Conservation (phyloP, 305 asterid genomes). For the Ajuga reptans region DNA sequence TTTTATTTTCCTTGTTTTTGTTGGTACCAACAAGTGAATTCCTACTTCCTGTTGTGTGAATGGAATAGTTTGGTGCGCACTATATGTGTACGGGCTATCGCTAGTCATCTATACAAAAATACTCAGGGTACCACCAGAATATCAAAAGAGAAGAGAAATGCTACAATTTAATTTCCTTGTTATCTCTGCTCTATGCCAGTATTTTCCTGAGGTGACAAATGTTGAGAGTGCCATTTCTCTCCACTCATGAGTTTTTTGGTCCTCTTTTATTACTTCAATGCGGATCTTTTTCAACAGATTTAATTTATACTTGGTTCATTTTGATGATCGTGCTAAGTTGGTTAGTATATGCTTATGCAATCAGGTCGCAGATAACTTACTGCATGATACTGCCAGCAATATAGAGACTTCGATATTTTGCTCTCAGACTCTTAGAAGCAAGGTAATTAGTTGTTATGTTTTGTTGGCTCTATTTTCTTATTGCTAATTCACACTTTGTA, state of each 20-base stretch:
- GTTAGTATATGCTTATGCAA: slow-evolving; percentile 16
- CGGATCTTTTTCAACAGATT: slow-evolving; percentile 4
- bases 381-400: slow-evolving; percentile 85
- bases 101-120: not conserved
- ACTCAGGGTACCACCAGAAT: not conserved
- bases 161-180: slow-evolving; percentile 6
- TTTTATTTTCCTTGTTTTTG: not conserved
- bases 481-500: not conserved
- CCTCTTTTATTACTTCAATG: not conserved
- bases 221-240: not conserved
- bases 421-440: slow-evolving; percentile 97
- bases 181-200: not conserved
- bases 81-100: not conserved
- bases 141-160: not conserved
- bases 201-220: not conserved
- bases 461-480: not conserved
- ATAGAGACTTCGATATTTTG: slow-evolving; percentile 90
- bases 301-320: not conserved
- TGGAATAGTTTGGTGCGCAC: not conserved
- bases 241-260: slow-evolving; percentile 1
- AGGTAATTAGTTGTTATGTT: slow-evolving; percentile 41
- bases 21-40: not conserved
- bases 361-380: slow-evolving; percentile 98
- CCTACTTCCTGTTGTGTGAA: not conserved
- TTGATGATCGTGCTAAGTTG: slow-evolving; percentile 20